Evolutionary conservation across 257 asterid genomes (phyloP), one percentile per base, ranked within the genome.

Genomic region (Ilex asprella): DNA sequence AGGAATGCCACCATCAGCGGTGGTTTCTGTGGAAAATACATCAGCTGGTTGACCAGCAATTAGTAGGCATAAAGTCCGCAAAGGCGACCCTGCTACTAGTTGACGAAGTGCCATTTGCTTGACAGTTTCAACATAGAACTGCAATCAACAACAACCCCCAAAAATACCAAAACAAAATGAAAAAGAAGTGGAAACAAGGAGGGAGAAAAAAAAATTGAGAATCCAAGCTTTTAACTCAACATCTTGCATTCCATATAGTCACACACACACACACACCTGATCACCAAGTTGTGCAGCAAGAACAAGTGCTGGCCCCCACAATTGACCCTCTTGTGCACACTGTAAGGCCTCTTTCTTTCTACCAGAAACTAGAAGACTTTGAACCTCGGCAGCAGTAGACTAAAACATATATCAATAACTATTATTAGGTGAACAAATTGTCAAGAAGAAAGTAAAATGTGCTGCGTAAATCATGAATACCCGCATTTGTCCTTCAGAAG

Each of bases 301-400:
- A 72, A 87, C 86, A 73, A 93, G 91, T 65, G 99, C 97, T 68
- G 93, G 97, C 44, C 97, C 96, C 99, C 99, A 93, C 79, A 93
- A 67, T 67, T 87, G 97, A 67, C 99, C 97, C 82, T 87, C 94
- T 73, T 87, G 97, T 61, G 99, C 99, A 84, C 84, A 71, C 60
- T 82, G 86, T 65, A 93, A 77, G 59, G 97, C 99, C 74, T 93
- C 99, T 73, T 66, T 85, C 82, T 89, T 93, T 72, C 89, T 93
- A 64, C 99, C 99, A 71, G 95, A 89, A 67, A 89, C 97, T 66
- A 93, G 80, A 61, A 89, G 94, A 70, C 71, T 79, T 81, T 93
- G 99, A 71, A 93, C 90, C 76, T 81, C 95, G 53, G 79, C 72
- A 69, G 99, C 99, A 71, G 95, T 77, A 60, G 73, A 89, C 97